These are phyloP conservation scores for Aureobasidium sp. DNA, from an alignment of 2,329 filamentous ascomycete species.

Conservation along the genomic window DNA sequence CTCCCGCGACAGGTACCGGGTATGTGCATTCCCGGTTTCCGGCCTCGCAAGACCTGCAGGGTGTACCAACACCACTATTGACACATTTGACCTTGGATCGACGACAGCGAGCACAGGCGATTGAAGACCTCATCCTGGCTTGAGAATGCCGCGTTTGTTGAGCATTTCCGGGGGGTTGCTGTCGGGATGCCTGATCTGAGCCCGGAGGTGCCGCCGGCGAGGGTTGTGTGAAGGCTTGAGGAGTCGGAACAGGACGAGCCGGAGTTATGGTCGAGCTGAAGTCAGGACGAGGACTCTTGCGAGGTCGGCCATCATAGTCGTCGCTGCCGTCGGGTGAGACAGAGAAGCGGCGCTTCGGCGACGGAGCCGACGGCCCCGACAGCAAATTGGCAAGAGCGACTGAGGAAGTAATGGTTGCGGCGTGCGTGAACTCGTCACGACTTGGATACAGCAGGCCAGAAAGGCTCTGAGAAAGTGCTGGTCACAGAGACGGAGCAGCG, in stretches of 20 bases:
- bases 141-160: conserved; percentile 16
- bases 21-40: conserved; percentile 67
- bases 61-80: conserved; percentile 64
- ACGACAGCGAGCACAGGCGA: conserved; percentile 69
- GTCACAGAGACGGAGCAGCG: conserved; percentile 9
- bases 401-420: conserved; percentile 17
- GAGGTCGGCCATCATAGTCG: conserved; percentile 10
- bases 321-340: conserved; percentile 14
- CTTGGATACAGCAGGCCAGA: conserved; percentile 4
- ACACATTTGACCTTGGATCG: conserved; percentile 83
- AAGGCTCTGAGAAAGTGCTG: not conserved
- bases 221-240: not conserved
- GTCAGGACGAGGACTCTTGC: conserved; percentile 13
- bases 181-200: not conserved
- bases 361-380: conserved; percentile 12
- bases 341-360: conserved; percentile 15
- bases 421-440: conserved; percentile 15
- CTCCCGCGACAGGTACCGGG: conserved; percentile 45
- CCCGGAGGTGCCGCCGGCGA: not conserved
- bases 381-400: conserved; percentile 15
- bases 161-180: not conserved
- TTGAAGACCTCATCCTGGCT: conserved; percentile 62
- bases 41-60: conserved; percentile 68
- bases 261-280: conserved; percentile 1
- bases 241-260: not conserved